Percentiles rank a stretch among this genome's conserved stretches.
phyloP scores from a whole-genome alignment of 495 filamentous ascomycete genomes.

The Choiromyces venosus region DNA sequence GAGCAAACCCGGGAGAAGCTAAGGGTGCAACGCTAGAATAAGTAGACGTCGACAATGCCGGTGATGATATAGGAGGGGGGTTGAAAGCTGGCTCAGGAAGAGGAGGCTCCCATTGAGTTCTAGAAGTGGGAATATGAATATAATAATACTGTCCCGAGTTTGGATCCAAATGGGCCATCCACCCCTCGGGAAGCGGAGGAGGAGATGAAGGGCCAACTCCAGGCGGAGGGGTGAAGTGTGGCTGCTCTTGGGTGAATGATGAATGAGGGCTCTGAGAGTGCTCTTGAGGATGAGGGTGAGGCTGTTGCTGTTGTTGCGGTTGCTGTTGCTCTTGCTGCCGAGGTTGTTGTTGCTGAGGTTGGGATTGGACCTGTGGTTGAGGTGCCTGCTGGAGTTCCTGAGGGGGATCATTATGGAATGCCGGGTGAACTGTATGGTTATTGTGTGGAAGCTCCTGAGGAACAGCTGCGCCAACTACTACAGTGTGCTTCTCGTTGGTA shows the following conservation, averaged over 20 bases:
- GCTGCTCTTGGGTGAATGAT: conserved; percentile 44
- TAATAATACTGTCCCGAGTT: conserved; percentile 98
- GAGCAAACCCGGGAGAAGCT: conserved; percentile 54
- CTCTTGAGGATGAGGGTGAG: conserved; percentile 42
- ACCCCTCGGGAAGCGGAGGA: conserved; percentile 90
- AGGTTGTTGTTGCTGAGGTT: conserved; percentile 44
- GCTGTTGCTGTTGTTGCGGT: conserved; percentile 27
- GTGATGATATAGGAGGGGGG: conserved; percentile 52
- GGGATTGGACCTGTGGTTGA: conserved; percentile 38
- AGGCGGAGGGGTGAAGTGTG: conserved; percentile 50
- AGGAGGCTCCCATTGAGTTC: conserved; percentile 97
- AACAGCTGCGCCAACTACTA: conserved; percentile 44
- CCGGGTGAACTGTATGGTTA: conserved; percentile 36
- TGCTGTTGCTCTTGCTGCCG: conserved; percentile 42
- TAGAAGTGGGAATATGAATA: conserved; percentile 91
- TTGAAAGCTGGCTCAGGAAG: conserved; percentile 51
- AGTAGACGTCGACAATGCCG: conserved; percentile 67
- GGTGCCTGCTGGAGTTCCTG: conserved; percentile 48
- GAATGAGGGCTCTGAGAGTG: conserved; percentile 39
- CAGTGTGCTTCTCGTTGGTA: conserved; percentile 44
- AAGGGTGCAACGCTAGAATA: conserved; percentile 55
- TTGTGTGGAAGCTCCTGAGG: conserved; percentile 20
- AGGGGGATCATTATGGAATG: conserved; percentile 36
- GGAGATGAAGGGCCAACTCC: conserved; percentile 69
- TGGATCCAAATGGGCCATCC: conserved; percentile 94